Percentiles rank a stretch among this genome's conserved stretches.
Evolutionary conservation across 352 stramenopile species (phyloP).

Genomic region (Pythium dissimile): DNA sequence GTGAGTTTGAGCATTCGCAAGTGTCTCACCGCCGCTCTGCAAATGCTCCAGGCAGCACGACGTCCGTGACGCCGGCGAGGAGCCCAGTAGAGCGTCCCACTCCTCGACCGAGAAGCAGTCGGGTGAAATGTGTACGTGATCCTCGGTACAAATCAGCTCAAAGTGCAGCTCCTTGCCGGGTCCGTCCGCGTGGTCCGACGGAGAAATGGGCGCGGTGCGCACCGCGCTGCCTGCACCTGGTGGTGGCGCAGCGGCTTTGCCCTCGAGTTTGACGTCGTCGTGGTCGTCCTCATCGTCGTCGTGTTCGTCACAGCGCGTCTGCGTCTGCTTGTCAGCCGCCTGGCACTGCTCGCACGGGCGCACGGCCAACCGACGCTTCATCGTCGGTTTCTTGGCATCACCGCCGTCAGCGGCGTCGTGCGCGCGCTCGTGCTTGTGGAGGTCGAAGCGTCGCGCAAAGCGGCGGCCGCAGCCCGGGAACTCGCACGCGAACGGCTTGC

Average conservation of each 20-base stretch:
- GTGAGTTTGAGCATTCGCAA: conserved; percentile 3
- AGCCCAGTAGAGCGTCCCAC: conserved; percentile 31
- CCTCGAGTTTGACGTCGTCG: background rate
- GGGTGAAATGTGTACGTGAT: conserved; percentile 53
- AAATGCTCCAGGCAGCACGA: conserved; percentile 17
- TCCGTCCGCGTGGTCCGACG: conserved; percentile 13
- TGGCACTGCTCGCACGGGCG: background rate
- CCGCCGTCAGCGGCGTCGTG: conserved; percentile 3
- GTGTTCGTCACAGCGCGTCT: background rate
- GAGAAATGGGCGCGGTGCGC: conserved; percentile 16
- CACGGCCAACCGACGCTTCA: conserved; percentile 17
- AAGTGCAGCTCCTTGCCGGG: conserved; percentile 29
- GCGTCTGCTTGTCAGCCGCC: background rate
- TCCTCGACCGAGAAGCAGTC: conserved; percentile 42
- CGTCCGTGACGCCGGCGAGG: conserved; percentile 1
- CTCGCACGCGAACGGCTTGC: conserved; percentile 37
- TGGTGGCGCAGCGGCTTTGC: no score
- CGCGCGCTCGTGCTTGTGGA: conserved; percentile 41
- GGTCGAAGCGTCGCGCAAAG: conserved; percentile 35
- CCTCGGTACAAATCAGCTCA: conserved; percentile 51
- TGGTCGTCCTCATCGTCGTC: background rate
- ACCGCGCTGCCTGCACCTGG: no score
- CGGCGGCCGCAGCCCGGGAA: conserved; percentile 27
- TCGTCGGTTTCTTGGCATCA: background rate
- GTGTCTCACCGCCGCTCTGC: conserved; percentile 13